Conservation (phyloP, 2,329 filamentous ascomycete genomes). For the Pseudocercospora crystallina region DNA sequence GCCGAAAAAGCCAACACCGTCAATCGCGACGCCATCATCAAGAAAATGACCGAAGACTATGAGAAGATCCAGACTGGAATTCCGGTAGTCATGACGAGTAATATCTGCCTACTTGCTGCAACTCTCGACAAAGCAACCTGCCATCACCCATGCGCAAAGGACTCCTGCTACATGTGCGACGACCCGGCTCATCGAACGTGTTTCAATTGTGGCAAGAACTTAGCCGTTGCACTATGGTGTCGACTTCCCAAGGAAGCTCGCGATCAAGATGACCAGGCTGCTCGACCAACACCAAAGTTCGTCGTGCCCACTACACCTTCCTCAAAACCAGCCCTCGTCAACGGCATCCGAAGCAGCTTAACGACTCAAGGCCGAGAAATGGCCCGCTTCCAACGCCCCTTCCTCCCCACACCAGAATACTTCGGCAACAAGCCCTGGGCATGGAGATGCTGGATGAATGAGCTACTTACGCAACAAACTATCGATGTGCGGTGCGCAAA, state of each 20-base stretch:
- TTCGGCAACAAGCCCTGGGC: background rate
- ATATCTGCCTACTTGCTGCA: background rate
- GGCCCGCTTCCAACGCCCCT: background rate
- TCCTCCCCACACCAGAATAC: background rate
- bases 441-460: background rate
- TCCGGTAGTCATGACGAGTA: background rate
- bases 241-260: background rate
- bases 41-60: background rate
- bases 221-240: slow-evolving; percentile 6
- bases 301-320: background rate
- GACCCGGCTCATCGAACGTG: slow-evolving; percentile 9
- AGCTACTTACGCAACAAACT: background rate
- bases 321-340: background rate
- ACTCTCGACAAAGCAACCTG: background rate
- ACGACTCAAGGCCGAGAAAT: background rate
- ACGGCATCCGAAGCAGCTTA: background rate
- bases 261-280: background rate
- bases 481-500: slow-evolving; percentile 1
- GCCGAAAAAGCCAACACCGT: background rate
- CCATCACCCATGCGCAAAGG: slow-evolving; percentile 5
- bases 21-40: slow-evolving; percentile 1
- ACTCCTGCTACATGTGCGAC: slow-evolving; percentile 15
- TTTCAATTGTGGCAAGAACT: slow-evolving; percentile 17
- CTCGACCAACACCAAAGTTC: background rate
- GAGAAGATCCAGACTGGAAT: background rate